A percentile compares a stretch with the other conserved stretches of the same genome.
phyloP scores from a whole-genome alignment of 2,329 filamentous ascomycete species.

The Fusarium pseudonygamai region DNA sequence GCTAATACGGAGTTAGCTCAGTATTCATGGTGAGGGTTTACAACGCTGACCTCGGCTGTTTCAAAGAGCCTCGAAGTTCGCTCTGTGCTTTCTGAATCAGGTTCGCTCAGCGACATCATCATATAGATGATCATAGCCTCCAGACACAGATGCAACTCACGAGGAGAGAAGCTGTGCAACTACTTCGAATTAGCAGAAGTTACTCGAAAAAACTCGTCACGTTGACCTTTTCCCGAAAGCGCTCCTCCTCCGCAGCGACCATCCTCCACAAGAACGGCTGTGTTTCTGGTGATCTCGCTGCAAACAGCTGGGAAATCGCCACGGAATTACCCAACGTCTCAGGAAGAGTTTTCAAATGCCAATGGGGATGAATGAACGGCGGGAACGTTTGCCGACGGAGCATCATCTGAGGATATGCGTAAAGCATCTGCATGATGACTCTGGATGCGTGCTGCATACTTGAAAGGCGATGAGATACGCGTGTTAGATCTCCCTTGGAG shows the following conservation, averaged over 20 bases:
- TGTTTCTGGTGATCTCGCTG: constrained; percentile 32
- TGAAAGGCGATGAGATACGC: constrained; percentile 9
- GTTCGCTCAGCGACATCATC: constrained; percentile 43
- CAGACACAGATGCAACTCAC: constrained; percentile 21
- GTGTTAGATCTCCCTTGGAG: constrained; percentile 20
- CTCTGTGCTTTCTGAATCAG: constrained; percentile 4
- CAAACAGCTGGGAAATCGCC: constrained; percentile 41
- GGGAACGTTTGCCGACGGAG: constrained; percentile 44
- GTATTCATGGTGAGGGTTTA: accelerated
- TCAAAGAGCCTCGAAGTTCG: constrained; percentile 19
- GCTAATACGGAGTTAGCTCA: accelerated
- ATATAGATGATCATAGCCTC: constrained; percentile 44
- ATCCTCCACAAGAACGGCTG: constrained; percentile 42
- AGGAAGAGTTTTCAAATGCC: constrained; percentile 32
- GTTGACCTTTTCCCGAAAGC: constrained; percentile 33
- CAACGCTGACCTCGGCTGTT: constrained; percentile 23
- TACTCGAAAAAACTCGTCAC: accelerated
- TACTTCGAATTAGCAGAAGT: background rate
- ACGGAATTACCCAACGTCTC: constrained; percentile 41
- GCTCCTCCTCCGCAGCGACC: constrained; percentile 37
- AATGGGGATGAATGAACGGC: constrained; percentile 45
- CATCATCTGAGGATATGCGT: constrained; percentile 47
- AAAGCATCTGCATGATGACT: constrained; percentile 39
- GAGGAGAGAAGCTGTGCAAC: background rate
- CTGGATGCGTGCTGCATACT: constrained; percentile 27